Evolutionary conservation across 805 yeast genomes (phyloP).

Genomic region (Candida mattraensis): DNA sequence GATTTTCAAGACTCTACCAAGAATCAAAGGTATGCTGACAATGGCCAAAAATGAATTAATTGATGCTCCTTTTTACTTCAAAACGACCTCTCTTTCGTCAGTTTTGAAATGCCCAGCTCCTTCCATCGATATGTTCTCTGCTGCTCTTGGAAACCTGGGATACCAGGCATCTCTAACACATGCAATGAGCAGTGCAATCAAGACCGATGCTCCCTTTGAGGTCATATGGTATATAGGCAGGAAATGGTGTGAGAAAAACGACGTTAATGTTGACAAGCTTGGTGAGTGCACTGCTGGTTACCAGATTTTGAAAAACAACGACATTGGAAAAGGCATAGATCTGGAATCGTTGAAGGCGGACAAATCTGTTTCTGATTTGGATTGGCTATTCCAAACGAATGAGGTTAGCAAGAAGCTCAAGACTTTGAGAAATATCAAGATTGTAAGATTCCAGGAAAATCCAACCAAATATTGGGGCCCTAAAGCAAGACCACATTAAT

Average conservation of each 20-base stretch:
- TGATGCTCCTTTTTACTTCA: conserved; percentile 75
- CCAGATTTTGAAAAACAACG: conserved; percentile 49
- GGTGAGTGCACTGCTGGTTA: conserved; percentile 57
- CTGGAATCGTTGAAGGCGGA: conserved; percentile 26
- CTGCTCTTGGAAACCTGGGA: conserved; percentile 85
- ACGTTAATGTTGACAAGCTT: conserved; percentile 41
- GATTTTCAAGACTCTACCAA: conserved; percentile 72
- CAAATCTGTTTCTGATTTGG: conserved; percentile 28
- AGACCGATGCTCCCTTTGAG: conserved; percentile 88
- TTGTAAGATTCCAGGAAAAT: conserved; percentile 86
- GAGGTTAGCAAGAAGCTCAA: conserved; percentile 57
- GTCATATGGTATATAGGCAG: conserved; percentile 71
- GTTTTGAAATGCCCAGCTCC: conserved; percentile 82
- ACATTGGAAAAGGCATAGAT: conserved; percentile 36
- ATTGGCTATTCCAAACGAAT: conserved; percentile 60
- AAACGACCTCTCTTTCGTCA: conserved; percentile 74
- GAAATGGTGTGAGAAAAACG: conserved; percentile 54
- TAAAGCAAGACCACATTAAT: conserved; percentile 57
- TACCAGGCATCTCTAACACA: conserved; percentile 84
- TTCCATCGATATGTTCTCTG: conserved; percentile 64
- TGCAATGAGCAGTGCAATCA: conserved; percentile 79
- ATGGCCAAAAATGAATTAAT: conserved; percentile 71
- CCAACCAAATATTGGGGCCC: conserved; percentile 99
- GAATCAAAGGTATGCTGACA: conserved; percentile 92
- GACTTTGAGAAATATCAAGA: conserved; percentile 67